Evolutionary conservation across 495 filamentous ascomycete species (phyloP).

Genomic region (Aspergillus hancockii): DNA sequence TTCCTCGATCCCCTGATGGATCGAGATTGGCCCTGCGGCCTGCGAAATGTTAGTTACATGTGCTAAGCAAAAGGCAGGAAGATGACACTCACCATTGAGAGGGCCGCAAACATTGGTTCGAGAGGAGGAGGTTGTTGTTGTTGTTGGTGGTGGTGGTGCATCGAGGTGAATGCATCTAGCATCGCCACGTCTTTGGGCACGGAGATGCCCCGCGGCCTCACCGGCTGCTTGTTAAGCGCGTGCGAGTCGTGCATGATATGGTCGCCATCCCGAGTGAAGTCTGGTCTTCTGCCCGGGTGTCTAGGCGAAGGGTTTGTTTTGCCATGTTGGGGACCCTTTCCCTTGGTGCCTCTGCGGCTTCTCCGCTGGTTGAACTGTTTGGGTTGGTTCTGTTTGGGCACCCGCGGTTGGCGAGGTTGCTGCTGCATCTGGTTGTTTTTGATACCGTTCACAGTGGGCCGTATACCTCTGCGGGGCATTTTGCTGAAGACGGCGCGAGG

Average conservation of each 20-base stretch:
- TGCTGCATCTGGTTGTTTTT: background rate
- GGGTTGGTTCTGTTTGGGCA: background rate
- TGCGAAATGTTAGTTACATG: background rate
- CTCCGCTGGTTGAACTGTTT: background rate
- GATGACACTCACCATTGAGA: background rate
- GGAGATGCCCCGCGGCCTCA: background rate
- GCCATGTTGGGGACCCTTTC: background rate
- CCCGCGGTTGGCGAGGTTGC: background rate
- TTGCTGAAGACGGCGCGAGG: background rate
- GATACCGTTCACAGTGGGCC: background rate
- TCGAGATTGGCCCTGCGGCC: background rate
- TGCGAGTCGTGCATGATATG: constrained; percentile 10
- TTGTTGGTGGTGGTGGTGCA: background rate
- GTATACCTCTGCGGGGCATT: background rate
- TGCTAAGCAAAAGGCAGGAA: background rate
- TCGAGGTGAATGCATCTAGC: background rate
- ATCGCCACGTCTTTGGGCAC: constrained; percentile 2
- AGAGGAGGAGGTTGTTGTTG: background rate
- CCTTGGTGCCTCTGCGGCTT: background rate
- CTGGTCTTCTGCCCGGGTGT: background rate
- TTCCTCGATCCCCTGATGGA: background rate
- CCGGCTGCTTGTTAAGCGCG: background rate
- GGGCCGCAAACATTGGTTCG: background rate
- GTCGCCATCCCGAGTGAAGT: constrained; percentile 4
- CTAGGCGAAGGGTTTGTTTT: background rate